Percentiles rank a stretch among this genome's conserved stretches.
Conservation (phyloP, 2,329 filamentous ascomycete genomes). For the Epichloe amarillans region DNA sequence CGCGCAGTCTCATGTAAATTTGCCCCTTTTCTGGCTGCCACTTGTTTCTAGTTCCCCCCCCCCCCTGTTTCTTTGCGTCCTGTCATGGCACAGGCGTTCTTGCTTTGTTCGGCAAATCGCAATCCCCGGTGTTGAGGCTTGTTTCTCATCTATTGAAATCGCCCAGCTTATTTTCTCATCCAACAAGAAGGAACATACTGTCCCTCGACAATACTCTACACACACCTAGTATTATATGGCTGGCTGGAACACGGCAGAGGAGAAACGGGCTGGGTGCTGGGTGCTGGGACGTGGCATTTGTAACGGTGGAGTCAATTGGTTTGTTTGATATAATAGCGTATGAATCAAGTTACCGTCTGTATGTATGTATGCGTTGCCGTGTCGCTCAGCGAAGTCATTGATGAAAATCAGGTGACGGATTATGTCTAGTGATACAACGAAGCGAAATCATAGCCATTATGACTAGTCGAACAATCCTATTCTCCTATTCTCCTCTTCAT, state of each 20-base stretch:
- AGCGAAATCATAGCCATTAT: background rate
- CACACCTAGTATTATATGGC: background rate
- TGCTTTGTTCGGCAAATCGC: background rate
- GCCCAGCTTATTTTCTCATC: background rate
- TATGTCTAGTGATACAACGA: background rate
- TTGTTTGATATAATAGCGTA: too few species aligned
- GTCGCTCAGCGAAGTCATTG: too few species aligned
- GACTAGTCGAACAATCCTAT: background rate
- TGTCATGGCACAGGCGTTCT: conserved; percentile 2
- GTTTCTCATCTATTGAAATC: background rate
- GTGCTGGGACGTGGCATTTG: too few species aligned
- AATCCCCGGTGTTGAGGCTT: background rate
- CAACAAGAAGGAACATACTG: background rate
- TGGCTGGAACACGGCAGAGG: too few species aligned
- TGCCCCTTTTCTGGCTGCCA: background rate
- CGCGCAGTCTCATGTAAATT: background rate
- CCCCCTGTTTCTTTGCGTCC: background rate
- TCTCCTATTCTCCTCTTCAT: background rate
- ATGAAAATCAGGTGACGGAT: background rate
- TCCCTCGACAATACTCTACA: background rate
- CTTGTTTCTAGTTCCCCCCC: background rate
- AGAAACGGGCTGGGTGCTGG: too few species aligned
- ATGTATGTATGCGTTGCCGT: too few species aligned
- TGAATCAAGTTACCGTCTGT: too few species aligned
- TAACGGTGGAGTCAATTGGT: too few species aligned